Conservation (phyloP, 1,139 yeast species). For the Candida labiduridarum region DNA sequence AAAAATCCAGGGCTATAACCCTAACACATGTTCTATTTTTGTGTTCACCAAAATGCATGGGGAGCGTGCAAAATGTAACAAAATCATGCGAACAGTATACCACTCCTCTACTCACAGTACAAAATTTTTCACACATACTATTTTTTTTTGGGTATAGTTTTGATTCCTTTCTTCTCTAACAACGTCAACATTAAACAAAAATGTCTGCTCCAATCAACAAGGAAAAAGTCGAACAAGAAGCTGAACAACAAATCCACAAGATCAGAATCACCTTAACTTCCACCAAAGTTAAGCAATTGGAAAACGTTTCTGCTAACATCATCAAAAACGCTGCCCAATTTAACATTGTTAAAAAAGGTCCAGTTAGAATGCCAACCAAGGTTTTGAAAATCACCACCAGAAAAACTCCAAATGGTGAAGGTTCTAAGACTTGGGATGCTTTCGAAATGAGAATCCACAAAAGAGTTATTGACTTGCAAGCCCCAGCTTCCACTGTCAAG, state of each 20-base stretch:
- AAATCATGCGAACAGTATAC: background rate
- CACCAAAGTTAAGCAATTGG: slow-evolving; percentile 98
- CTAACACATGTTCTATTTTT: background rate
- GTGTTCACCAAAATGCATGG: background rate
- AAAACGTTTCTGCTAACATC: slow-evolving; percentile 87
- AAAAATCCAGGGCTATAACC: slow-evolving; percentile 9
- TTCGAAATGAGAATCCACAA: slow-evolving; percentile 99
- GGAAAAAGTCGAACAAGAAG: slow-evolving; percentile 72
- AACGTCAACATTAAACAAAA: slow-evolving; percentile 46
- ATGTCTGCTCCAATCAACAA: slow-evolving; percentile 83
- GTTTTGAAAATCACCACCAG: slow-evolving; percentile 98
- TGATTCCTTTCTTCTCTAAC: slow-evolving; percentile 24
- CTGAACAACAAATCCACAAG: slow-evolving; percentile 87
- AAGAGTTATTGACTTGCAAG: slow-evolving; percentile 98
- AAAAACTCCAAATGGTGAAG: slow-evolving; percentile 99
- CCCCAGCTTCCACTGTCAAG: slow-evolving; percentile 93
- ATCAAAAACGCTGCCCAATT: slow-evolving; percentile 83
- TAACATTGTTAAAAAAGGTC: slow-evolving; percentile 92
- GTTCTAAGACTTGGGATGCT: slow-evolving; percentile 99
- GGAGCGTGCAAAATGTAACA: background rate
- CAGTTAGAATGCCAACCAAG: slow-evolving; percentile 99
- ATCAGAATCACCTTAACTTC: slow-evolving; percentile 99
- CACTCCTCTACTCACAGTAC: background rate
- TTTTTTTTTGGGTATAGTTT: background rate
- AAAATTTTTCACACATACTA: background rate